Percentiles rank a stretch among this genome's conserved stretches.
These are phyloP conservation scores for Lophium mytilinum DNA, from an alignment of 495 filamentous ascomycete species.

Conservation along the genomic window DNA sequence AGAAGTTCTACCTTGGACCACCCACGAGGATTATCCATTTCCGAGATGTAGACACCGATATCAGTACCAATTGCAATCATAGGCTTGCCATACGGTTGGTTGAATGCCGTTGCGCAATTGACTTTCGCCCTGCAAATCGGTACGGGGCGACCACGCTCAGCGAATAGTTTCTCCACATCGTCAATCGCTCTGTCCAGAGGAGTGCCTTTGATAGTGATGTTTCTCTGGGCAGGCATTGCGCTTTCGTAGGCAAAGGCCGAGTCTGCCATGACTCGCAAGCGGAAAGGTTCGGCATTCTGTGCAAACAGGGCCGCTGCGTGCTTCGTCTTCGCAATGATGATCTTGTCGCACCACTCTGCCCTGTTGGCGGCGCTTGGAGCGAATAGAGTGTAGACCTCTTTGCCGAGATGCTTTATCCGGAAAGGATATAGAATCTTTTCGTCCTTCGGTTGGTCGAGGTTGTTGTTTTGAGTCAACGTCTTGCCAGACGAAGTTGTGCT, in stretches of 20 bases:
- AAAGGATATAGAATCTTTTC: slow-evolving; percentile 89
- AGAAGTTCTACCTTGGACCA: slow-evolving; percentile 64
- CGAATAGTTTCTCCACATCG: slow-evolving; percentile 74
- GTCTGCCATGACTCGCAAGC: slow-evolving; percentile 84
- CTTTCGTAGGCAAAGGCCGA: slow-evolving; percentile 80
- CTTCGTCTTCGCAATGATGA: slow-evolving; percentile 86
- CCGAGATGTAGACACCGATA: slow-evolving; percentile 82
- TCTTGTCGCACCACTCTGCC: slow-evolving; percentile 85
- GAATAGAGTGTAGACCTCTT: slow-evolving; percentile 81
- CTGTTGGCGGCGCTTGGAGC: slow-evolving; percentile 64
- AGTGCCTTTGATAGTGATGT: slow-evolving; percentile 70
- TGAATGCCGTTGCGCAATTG: slow-evolving; percentile 89
- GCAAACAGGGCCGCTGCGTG: slow-evolving; percentile 81
- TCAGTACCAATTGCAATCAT: slow-evolving; percentile 96
- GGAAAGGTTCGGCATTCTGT: slow-evolving; percentile 95
- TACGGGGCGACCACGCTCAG: slow-evolving; percentile 53
- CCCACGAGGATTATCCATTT: slow-evolving; percentile 74
- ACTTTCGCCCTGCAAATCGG: slow-evolving; percentile 76
- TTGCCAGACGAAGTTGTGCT: slow-evolving; percentile 37
- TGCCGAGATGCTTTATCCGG: slow-evolving; percentile 92
- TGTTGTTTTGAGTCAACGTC: slow-evolving; percentile 44
- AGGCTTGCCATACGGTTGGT: slow-evolving; percentile 63
- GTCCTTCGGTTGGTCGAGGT: slow-evolving; percentile 49
- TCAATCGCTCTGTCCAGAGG: slow-evolving; percentile 84
- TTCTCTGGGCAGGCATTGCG: slow-evolving; percentile 43